phyloP scores from a whole-genome alignment of 2,329 filamentous ascomycete species.

The Neofusicoccum ribis region DNA sequence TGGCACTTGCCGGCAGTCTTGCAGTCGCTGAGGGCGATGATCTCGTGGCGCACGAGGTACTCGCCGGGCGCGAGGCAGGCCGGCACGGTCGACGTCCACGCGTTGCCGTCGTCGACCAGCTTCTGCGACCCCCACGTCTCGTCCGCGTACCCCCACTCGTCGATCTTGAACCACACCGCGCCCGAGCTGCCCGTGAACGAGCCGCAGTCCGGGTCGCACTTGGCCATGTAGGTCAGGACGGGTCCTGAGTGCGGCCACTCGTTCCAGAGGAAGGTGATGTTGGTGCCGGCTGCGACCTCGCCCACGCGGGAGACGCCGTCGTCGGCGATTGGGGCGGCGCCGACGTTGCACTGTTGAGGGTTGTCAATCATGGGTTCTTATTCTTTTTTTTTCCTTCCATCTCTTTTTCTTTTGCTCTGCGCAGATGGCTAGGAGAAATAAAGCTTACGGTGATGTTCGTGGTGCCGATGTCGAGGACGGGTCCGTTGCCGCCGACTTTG shows the following conservation, averaged over 20 bases:
- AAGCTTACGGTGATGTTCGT: background rate
- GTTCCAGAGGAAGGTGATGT: conserved; percentile 38
- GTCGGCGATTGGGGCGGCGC: background rate
- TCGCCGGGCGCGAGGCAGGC: conserved; percentile 34
- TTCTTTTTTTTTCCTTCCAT: background rate
- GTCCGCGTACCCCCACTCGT: conserved; percentile 37
- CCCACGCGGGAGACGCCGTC: conserved; percentile 28
- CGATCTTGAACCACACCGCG: conserved; percentile 41
- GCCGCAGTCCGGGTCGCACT: conserved; percentile 28
- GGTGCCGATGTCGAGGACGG: background rate
- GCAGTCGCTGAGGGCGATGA: conserved; percentile 47
- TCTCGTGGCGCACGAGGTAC: conserved; percentile 40
- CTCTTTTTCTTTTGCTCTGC: no score
- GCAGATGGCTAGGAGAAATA: no score
- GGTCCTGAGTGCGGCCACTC: conserved; percentile 41
- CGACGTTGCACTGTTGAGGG: background rate
- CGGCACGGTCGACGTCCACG: conserved; percentile 26
- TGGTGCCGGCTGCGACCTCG: conserved; percentile 35
- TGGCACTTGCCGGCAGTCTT: conserved; percentile 39
- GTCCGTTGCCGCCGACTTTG: conserved; percentile 7
- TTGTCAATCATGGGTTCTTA: background rate
- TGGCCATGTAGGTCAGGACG: conserved; percentile 39
- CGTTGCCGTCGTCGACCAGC: conserved; percentile 2
- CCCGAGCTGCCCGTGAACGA: conserved; percentile 37
- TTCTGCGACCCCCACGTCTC: conserved; percentile 32